These are phyloP conservation scores for Xanthoconium stramineum DNA, from an alignment of 768 basidiomycete genomes.

Conservation along the genomic window DNA sequence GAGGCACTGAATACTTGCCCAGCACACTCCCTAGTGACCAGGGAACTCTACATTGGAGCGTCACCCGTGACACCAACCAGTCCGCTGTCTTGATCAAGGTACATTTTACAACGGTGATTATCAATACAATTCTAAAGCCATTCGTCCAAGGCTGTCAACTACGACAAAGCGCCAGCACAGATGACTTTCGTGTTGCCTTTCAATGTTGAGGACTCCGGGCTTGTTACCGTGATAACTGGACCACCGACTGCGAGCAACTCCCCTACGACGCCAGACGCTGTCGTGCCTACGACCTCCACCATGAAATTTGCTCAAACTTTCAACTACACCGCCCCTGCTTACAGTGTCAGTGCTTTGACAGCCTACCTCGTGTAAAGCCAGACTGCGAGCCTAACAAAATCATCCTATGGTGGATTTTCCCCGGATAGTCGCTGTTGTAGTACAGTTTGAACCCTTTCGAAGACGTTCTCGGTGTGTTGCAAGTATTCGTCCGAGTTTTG, in stretches of 20 bases:
- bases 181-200: constrained; percentile 58
- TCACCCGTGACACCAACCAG: constrained; percentile 32
- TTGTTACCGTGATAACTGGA: constrained; percentile 50
- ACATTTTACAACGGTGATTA: neutral
- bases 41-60: constrained; percentile 63
- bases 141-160: constrained; percentile 49
- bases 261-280: constrained; percentile 44
- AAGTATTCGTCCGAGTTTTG: constrained; percentile 65
- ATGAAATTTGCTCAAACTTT: constrained; percentile 49
- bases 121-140: neutral
- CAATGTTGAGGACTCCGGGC: constrained; percentile 42
- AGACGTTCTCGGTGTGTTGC: constrained; percentile 39
- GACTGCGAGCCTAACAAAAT: neutral
- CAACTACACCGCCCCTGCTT: constrained; percentile 51
- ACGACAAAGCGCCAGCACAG: constrained; percentile 36
- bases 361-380: constrained; percentile 1
- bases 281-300: constrained; percentile 44
- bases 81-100: constrained; percentile 58
- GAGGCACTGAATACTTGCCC: constrained; percentile 61
- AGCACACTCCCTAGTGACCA: constrained; percentile 50
- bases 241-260: constrained; percentile 51
- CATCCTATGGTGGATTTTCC: neutral
- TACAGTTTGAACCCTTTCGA: constrained; percentile 30
- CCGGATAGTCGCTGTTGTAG: constrained; percentile 19
- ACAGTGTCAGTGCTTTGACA: constrained; percentile 38